phyloP scores from a whole-genome alignment of 1,139 yeast species.

The Debaryomyces psychrophilus region DNA sequence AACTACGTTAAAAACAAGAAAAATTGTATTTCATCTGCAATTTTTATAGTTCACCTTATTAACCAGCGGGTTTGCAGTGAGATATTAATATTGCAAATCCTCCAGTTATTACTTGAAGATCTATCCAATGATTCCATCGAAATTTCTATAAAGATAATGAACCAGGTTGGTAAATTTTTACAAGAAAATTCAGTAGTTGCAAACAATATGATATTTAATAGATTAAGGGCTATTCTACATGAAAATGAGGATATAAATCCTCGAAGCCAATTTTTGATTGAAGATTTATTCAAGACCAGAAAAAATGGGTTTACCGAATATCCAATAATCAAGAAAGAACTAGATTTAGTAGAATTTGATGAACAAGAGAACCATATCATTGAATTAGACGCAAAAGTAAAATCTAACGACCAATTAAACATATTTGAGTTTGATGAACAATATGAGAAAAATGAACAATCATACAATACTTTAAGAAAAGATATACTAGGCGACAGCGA shows the following conservation, averaged over 20 bases:
- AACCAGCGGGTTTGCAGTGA: slow-evolving; percentile 70
- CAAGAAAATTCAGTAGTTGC: slow-evolving; percentile 28
- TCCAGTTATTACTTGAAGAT: slow-evolving; percentile 57
- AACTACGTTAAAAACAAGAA: slow-evolving; percentile 51
- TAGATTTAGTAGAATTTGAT: slow-evolving; percentile 68
- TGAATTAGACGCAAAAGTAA: slow-evolving; percentile 49
- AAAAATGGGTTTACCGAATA: slow-evolving; percentile 49
- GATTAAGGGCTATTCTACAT: slow-evolving; percentile 61
- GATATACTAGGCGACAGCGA: slow-evolving; percentile 24
- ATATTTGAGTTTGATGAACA: slow-evolving; percentile 55
- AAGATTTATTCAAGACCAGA: slow-evolving; percentile 54
- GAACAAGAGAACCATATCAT: slow-evolving; percentile 64
- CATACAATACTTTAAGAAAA: slow-evolving; percentile 26
- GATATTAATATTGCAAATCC: slow-evolving; percentile 62
- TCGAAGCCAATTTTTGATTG: slow-evolving; percentile 53
- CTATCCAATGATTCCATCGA: slow-evolving; percentile 51
- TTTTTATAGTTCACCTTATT: slow-evolving; percentile 63
- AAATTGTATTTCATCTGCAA: slow-evolving; percentile 43
- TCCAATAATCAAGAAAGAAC: slow-evolving; percentile 43
- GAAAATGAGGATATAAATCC: slow-evolving; percentile 49
- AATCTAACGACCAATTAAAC: slow-evolving; percentile 53
- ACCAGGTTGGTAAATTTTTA: slow-evolving; percentile 28
- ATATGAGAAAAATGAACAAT: slow-evolving; percentile 54
- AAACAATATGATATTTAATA: slow-evolving; percentile 57
- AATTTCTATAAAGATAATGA: slow-evolving; percentile 29